Conservation (phyloP, 352 stramenopile species). For the Hyaloperonospora brassicae region DNA sequence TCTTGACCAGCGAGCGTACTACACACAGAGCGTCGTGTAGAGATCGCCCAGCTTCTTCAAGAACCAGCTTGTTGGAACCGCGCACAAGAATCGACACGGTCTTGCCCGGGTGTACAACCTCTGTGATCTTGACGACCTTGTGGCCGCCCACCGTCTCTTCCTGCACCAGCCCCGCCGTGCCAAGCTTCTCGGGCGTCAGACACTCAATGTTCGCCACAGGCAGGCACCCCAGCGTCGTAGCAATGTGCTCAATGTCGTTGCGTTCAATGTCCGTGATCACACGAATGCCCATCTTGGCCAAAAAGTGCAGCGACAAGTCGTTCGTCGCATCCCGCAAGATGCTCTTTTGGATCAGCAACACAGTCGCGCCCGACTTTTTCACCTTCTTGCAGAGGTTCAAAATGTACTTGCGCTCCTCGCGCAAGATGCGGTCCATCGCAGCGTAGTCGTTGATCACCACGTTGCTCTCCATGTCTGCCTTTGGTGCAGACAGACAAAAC, state of each 20-base stretch:
- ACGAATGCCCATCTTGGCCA: conserved; percentile 99
- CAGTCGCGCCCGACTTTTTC: conserved; percentile 98
- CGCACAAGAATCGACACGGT: conserved; percentile 98
- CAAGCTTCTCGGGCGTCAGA: conserved; percentile 95
- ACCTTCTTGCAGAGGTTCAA: conserved; percentile 95
- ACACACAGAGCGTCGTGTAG: conserved; percentile 99
- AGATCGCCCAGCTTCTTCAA: conserved; percentile 97
- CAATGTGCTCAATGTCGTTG: conserved; percentile 99
- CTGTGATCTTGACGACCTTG: conserved; percentile 99
- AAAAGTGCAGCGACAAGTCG: conserved; percentile 98
- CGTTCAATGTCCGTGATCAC: conserved; percentile 98
- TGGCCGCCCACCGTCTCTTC: conserved; percentile 93
- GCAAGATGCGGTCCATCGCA: conserved; percentile 98
- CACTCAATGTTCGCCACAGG: conserved; percentile 98
- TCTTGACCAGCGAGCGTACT: conserved; percentile 97
- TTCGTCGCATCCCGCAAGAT: conserved; percentile 99
- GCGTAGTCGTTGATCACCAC: conserved; percentile 99
- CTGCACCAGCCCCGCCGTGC: conserved; percentile 89
- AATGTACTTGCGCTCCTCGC: conserved; percentile 99
- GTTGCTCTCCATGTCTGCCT: conserved; percentile 99
- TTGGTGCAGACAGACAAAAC: conserved; percentile 98
- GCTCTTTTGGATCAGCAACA: conserved; percentile 99
- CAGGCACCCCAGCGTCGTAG: conserved; percentile 91
- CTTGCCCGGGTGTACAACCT: conserved; percentile 91
- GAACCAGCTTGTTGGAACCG: conserved; percentile 97